These are phyloP conservation scores for Claviceps paspali DNA, from an alignment of 2,329 filamentous ascomycete genomes.

Conservation along the genomic window DNA sequence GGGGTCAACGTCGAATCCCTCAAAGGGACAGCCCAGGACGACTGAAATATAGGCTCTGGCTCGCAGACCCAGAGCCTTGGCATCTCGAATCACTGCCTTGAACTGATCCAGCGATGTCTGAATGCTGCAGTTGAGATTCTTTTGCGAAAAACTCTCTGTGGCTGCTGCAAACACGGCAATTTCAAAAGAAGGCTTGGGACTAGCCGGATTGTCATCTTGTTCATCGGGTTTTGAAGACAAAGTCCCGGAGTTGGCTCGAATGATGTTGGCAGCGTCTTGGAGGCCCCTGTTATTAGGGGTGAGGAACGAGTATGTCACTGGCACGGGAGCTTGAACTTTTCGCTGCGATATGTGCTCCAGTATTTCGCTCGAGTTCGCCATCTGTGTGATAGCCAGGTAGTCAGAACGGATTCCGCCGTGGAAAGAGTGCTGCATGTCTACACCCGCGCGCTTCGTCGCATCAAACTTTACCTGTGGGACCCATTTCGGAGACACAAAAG, in stretches of 20 bases:
- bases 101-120: conserved; percentile 58
- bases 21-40: conserved; percentile 66
- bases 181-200: conserved; percentile 40
- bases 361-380: conserved; percentile 65
- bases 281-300: conserved; percentile 64
- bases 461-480: conserved; percentile 53
- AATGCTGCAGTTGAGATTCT: conserved; percentile 72
- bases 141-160: conserved; percentile 64
- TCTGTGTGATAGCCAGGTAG: conserved; percentile 31
- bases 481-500: conserved; percentile 73
- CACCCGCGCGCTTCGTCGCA: no score
- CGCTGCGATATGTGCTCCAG: conserved; percentile 50
- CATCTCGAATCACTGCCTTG: conserved; percentile 51
- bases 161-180: conserved; percentile 71
- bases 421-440: neutral
- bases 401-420: neutral
- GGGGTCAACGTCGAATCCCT: conserved; percentile 48
- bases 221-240: conserved; percentile 36
- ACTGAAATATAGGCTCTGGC: conserved; percentile 72
- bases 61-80: conserved; percentile 48
- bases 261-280: conserved; percentile 41
- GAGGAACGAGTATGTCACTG: conserved; percentile 65
- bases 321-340: conserved; percentile 35
- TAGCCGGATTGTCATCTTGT: conserved; percentile 19
- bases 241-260: conserved; percentile 34